Percentiles rank a stretch among this genome's conserved stretches.
These are phyloP conservation scores for Ustilago sp. DNA, from an alignment of 1,284 basidiomycete genomes.

Conservation along the genomic window DNA sequence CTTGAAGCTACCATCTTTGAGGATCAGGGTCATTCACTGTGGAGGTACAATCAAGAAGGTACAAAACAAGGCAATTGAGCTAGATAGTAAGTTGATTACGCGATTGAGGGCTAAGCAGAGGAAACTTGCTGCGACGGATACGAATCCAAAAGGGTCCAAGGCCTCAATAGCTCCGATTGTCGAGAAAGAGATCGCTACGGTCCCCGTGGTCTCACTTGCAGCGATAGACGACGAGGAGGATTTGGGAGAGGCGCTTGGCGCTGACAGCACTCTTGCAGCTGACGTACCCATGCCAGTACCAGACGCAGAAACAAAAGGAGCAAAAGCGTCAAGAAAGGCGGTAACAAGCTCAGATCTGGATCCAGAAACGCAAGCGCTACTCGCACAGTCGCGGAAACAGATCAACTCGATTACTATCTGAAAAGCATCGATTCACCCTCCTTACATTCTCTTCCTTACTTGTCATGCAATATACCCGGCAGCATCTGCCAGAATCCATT, in stretches of 20 bases:
- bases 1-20: conserved; percentile 9
- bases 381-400: conserved; percentile 30
- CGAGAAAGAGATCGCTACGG: not conserved
- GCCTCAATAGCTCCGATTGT: not conserved
- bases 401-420: conserved; percentile 35
- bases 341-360: conserved; percentile 16
- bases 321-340: not conserved
- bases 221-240: conserved; percentile 34
- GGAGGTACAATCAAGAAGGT: conserved; percentile 59
- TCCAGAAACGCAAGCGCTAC: conserved; percentile 33
- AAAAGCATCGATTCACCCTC: not conserved
- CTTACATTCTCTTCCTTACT: not conserved
- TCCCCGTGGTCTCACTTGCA: not conserved
- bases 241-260: conserved; percentile 37
- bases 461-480: conserved; percentile 26
- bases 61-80: conserved; percentile 52
- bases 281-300: not conserved
- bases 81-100: conserved; percentile 44
- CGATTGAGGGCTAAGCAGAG: conserved; percentile 28
- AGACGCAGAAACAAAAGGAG: not conserved
- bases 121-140: conserved; percentile 1
- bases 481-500: not conserved
- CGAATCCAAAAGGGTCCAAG: not conserved
- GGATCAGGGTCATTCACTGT: conserved; percentile 47
- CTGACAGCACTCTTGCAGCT: not conserved